These are phyloP conservation scores for Tolypocladium tundrense DNA, from an alignment of 2,329 filamentous ascomycete species.

Conservation along the genomic window DNA sequence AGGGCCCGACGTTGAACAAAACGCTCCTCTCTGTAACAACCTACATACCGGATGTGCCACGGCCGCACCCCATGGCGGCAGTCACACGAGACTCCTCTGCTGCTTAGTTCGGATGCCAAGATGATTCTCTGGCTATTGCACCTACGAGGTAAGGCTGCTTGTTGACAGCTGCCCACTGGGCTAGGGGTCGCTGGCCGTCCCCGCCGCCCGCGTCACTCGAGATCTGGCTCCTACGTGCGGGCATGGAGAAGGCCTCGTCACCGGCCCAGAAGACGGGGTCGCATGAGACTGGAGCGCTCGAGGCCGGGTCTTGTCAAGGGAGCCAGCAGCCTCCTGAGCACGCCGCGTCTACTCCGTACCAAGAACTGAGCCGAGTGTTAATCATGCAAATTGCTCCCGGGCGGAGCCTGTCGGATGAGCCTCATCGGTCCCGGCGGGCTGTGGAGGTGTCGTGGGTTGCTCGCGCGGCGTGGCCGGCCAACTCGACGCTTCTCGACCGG, in stretches of 20 bases:
- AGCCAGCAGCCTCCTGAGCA: neutral
- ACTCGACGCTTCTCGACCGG: neutral
- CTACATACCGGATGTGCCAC: constrained; percentile 1
- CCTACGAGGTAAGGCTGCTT: neutral
- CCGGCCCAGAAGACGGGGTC: neutral
- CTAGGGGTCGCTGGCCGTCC: neutral
- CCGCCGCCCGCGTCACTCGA: neutral
- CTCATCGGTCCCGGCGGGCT: neutral
- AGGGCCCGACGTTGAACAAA: neutral
- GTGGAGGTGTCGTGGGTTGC: neutral
- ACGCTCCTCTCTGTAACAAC: neutral
- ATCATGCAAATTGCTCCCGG: neutral
- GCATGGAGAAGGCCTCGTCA: neutral
- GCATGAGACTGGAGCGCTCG: neutral
- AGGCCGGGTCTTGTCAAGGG: neutral
- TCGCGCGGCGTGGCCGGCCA: neutral
- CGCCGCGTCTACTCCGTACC: neutral
- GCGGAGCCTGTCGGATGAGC: neutral
- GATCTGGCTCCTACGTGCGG: neutral
- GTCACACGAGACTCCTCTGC: neutral
- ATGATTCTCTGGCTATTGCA: neutral
- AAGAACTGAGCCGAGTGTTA: neutral
- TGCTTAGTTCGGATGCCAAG: constrained; percentile 18
- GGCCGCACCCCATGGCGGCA: neutral
- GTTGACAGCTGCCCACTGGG: neutral